Percentiles rank a stretch among this genome's conserved stretches.
These are phyloP conservation scores for Saccharomycopsis babjevae DNA, from an alignment of 805 yeast species.

Conservation along the genomic window DNA sequence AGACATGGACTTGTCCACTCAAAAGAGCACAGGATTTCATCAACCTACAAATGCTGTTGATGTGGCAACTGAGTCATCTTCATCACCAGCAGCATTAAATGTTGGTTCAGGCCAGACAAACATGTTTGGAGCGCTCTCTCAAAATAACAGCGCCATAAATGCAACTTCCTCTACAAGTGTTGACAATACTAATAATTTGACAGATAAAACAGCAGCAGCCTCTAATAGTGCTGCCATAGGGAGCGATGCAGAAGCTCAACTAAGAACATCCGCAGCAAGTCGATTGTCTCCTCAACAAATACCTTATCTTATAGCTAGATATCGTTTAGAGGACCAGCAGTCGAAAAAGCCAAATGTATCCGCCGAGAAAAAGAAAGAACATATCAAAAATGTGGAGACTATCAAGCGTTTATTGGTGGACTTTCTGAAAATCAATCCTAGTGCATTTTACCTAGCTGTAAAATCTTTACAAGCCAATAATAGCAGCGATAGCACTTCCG, in stretches of 20 bases:
- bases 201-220: not conserved
- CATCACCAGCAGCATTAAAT: too few species aligned
- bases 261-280: not conserved
- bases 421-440: slow-evolving; percentile 4
- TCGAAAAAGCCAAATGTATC: slow-evolving; percentile 2
- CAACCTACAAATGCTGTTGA: not conserved
- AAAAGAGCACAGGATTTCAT: not conserved
- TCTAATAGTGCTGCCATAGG: not conserved
- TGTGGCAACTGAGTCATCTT: not conserved
- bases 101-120: too few species aligned
- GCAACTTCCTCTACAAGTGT: not conserved
- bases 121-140: too few species aligned
- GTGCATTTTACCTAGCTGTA: not conserved
- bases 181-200: not conserved
- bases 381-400: slow-evolving; percentile 12
- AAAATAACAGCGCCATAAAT: too few species aligned
- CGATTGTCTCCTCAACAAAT: slow-evolving; percentile 6
- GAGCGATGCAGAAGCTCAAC: not conserved
- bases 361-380: slow-evolving; percentile 15
- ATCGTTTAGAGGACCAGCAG: slow-evolving; percentile 10
- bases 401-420: slow-evolving; percentile 8
- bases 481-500: not conserved
- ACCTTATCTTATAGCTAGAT: slow-evolving; percentile 13
- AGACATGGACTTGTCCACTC: not conserved
- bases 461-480: slow-evolving; percentile 1